Conservation (phyloP, 1,139 yeast species). For the Blastobotrys buckinghamii region DNA sequence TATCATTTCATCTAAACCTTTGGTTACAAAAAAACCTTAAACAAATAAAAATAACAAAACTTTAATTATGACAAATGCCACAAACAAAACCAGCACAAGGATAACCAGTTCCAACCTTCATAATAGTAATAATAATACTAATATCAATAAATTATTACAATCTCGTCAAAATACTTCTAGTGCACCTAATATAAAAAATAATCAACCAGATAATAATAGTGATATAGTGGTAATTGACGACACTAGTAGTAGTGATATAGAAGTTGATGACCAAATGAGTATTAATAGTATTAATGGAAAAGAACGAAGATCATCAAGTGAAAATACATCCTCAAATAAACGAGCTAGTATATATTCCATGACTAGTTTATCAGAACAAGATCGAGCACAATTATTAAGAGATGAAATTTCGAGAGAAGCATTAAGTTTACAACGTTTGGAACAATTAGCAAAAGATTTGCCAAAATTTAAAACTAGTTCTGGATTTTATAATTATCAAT, state of each 20-base stretch:
- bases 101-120: too few relatives aligned
- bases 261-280: neutral
- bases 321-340: neutral
- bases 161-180: neutral
- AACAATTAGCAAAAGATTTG: slow-evolving; percentile 20
- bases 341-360: slow-evolving; percentile 9
- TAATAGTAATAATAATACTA: neutral
- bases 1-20: too few relatives aligned
- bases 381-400: slow-evolving; percentile 20
- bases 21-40: too few relatives aligned
- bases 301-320: neutral
- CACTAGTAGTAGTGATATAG: neutral
- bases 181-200: neutral
- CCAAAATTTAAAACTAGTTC: slow-evolving; percentile 6
- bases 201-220: neutral
- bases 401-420: slow-evolving; percentile 25
- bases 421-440: slow-evolving; percentile 21
- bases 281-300: neutral
- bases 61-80: too few relatives aligned
- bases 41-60: too few relatives aligned
- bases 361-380: slow-evolving; percentile 16
- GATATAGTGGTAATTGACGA: slow-evolving; percentile 1
- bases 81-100: too few relatives aligned
- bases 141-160: too few relatives aligned
- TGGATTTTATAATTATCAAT: slow-evolving; percentile 7